phyloP scores from a whole-genome alignment of 345 rosid species.

The Rhodamnia argentea region DNA sequence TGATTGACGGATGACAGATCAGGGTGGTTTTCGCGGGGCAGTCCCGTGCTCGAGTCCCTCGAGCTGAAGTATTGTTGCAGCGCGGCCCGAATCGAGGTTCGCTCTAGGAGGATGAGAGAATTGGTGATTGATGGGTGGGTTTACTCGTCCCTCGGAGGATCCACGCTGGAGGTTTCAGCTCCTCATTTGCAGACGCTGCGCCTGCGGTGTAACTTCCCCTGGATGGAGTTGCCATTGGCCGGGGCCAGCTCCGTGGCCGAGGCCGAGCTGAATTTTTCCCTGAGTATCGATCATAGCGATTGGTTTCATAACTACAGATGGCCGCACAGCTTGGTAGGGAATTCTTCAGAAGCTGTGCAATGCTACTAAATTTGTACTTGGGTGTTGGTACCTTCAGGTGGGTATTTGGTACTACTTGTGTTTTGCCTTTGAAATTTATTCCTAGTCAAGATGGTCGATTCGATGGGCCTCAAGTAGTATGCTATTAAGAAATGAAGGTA shows the following conservation, averaged over 20 bases:
- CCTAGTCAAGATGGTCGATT: background rate
- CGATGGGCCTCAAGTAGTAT: background rate
- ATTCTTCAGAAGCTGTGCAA: background rate
- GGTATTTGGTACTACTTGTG: background rate
- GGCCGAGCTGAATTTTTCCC: background rate
- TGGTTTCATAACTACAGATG: background rate
- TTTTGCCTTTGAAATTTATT: background rate
- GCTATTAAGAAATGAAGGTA: background rate
- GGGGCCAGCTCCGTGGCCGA: background rate
- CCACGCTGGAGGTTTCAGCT: background rate
- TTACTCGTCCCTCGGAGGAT: background rate
- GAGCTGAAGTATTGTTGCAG: background rate
- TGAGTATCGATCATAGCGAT: fast-evolving
- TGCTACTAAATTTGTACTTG: background rate
- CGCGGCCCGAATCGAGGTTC: background rate
- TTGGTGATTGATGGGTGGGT: background rate
- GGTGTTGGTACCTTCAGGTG: background rate
- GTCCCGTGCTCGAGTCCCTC: background rate
- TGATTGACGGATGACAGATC: background rate
- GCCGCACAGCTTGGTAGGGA: background rate
- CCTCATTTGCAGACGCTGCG: background rate
- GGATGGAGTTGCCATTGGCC: background rate
- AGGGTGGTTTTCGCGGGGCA: background rate
- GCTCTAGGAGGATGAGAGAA: background rate
- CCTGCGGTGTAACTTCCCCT: background rate